A percentile compares a stretch with the other conserved stretches of the same genome.
These are phyloP conservation scores for Monascus ruber DNA, from an alignment of 2,329 filamentous ascomycete genomes.

Conservation along the genomic window DNA sequence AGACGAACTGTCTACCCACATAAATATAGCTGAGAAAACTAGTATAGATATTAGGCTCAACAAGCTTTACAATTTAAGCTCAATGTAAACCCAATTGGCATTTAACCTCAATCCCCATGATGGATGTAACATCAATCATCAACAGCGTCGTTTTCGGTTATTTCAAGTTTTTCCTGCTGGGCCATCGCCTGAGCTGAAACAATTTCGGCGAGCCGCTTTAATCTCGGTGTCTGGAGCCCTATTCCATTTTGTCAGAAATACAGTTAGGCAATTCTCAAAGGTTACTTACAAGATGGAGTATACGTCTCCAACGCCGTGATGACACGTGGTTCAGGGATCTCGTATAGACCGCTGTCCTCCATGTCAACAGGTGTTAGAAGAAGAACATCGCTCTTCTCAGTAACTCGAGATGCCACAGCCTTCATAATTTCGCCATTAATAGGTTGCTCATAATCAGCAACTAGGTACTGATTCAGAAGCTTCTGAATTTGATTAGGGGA, in stretches of 20 bases:
- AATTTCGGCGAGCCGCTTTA: constrained; percentile 96
- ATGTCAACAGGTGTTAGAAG: constrained; percentile 92
- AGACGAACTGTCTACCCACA: too few relatives aligned
- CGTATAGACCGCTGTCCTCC: constrained; percentile 97
- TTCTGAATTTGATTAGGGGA: constrained; percentile 99
- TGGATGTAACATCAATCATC: constrained; percentile 10
- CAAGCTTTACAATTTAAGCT: too few relatives aligned
- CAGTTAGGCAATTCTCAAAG: background rate
- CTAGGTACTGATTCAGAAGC: constrained; percentile 93
- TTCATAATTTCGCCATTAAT: constrained; percentile 99
- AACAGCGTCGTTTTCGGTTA: constrained; percentile 17
- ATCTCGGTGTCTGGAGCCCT: constrained; percentile 91
- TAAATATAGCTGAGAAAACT: too few relatives aligned
- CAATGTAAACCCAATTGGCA: background rate
- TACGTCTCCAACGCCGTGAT: constrained; percentile 97
- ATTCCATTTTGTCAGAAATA: constrained; percentile 17
- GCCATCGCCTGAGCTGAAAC: constrained; percentile 93
- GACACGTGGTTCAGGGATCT: constrained; percentile 90
- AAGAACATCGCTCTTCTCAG: constrained; percentile 94
- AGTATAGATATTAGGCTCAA: too few relatives aligned
- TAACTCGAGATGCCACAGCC: constrained; percentile 89
- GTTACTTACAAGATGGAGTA: constrained; percentile 78
- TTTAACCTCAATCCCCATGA: too few relatives aligned
- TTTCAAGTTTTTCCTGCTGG: constrained; percentile 75
- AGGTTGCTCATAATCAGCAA: constrained; percentile 97